Evolutionary conservation across 2,329 filamentous ascomycete species (phyloP), one percentile per base, ranked within the genome.

Genomic region (Sporothrix brunneoviolacea): DNA sequence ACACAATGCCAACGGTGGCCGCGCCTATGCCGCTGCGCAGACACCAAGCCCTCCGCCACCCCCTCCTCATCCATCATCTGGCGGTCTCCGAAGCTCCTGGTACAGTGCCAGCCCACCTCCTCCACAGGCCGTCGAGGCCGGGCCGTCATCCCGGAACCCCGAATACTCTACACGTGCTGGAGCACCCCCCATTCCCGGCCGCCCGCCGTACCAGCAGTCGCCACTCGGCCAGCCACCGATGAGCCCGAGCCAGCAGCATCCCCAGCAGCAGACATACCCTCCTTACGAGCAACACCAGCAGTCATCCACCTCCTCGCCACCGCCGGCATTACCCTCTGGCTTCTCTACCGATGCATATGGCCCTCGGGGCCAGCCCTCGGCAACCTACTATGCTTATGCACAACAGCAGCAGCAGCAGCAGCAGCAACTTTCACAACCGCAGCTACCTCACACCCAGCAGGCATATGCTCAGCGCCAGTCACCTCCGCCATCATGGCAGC

Each of bases 191-290:
- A 40, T 56, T 2, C 54, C 56, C 6, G 53, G 53, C n/a, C 53
- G 55, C 7, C 57, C 54, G 4, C 36, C 46, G 1, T 58, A 58
- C 50, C 57, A 58, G 35, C 51, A 56, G 46, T 54, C 55, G 4
- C 55, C 57, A 3, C 58, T 56, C 4, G 51, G 58, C 44, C 51
- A 57, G 18, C 52, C 57, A 7, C 59, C 58, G 58, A 62, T 48
- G 60, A 63, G 49, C 57, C 56, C 3, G 56, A 57, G 15, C 51
- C 51, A 51, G n/a, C 51, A 53, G 30, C 43, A 50, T 13, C 48
- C 44, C 4, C 50, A 54, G 12, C 52, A 46, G 13, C 58, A 55
- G 0, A 16, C 45, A 15, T 56, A 61, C 33, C 51, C 55, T 8
- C 48, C 51, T 35, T 48, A 48, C 15, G 57, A 57, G 49, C 47